These are phyloP conservation scores for Ophiostoma triangulosporum DNA, from an alignment of 2,329 filamentous ascomycete species.

Conservation along the genomic window DNA sequence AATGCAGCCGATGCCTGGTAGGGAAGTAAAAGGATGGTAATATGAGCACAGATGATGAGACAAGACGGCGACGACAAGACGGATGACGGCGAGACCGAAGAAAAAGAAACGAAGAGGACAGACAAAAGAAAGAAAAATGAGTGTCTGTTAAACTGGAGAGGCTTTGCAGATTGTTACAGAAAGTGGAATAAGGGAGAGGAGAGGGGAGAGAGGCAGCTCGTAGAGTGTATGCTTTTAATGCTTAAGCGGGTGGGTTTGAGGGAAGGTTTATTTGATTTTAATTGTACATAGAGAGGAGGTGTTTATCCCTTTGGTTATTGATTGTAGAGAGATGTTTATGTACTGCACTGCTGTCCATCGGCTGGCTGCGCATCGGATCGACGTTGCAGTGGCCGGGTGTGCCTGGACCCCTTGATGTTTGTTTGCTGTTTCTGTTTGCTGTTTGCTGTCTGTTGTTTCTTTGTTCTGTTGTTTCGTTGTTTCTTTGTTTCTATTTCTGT, in stretches of 20 bases:
- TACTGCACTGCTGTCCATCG: neutral
- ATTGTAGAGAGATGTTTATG: too few relatives aligned
- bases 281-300: too few relatives aligned
- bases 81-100: neutral
- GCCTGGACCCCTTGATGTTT: neutral
- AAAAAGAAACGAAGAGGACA: neutral
- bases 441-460: neutral
- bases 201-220: neutral
- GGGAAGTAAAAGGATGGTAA: too few relatives aligned
- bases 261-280: too few relatives aligned
- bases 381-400: constrained; percentile 3
- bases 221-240: neutral
- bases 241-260: too few relatives aligned
- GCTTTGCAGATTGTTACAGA: neutral
- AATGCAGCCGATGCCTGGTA: too few relatives aligned
- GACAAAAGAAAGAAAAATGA: neutral
- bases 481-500: neutral
- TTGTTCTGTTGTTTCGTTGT: neutral
- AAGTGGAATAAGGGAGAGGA: constrained; percentile 1
- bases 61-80: neutral
- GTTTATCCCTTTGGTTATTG: too few relatives aligned
- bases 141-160: neutral
- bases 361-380: constrained; percentile 6
- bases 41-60: neutral
- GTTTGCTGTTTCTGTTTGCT: neutral